Evolutionary conservation across 805 yeast species (phyloP).

Genomic region (Suhomyces kilbournensis): DNA sequence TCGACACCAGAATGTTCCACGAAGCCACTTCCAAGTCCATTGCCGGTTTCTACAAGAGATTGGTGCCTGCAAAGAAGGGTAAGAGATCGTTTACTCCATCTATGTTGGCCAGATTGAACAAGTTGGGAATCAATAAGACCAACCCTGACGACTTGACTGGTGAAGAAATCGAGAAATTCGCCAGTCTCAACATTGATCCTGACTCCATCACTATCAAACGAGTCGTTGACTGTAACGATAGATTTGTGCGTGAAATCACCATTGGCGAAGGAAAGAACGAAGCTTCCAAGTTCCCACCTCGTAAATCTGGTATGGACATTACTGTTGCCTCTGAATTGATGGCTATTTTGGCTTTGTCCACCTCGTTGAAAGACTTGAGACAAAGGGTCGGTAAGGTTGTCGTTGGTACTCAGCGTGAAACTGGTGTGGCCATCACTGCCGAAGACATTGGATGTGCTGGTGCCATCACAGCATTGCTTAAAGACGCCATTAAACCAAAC

Average conservation of each 20-base stretch:
- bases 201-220: constrained; percentile 78
- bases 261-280: constrained; percentile 82
- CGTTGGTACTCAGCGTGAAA: constrained; percentile 59
- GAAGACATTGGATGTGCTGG: constrained; percentile 87
- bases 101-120: constrained; percentile 63
- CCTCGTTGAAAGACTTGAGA: constrained; percentile 68
- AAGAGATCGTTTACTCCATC: constrained; percentile 62
- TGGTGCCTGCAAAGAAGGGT: constrained; percentile 75
- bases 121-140: constrained; percentile 66
- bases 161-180: constrained; percentile 64
- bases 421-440: constrained; percentile 74
- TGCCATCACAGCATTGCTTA: constrained; percentile 75
- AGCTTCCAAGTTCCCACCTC: constrained; percentile 56
- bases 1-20: constrained; percentile 84
- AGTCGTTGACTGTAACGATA: constrained; percentile 81
- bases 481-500: constrained; percentile 82
- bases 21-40: constrained; percentile 72
- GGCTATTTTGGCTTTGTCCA: constrained; percentile 79
- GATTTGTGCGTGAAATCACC: constrained; percentile 75
- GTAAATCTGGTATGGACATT: constrained; percentile 78
- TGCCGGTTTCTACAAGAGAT: constrained; percentile 68
- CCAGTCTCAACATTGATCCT: constrained; percentile 73
- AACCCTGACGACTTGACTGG: constrained; percentile 69
- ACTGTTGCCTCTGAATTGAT: constrained; percentile 83
- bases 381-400: constrained; percentile 74